Base-by-base conservation (phyloP, 768 basidiomycete species). In the Dacryopinax spathularia region DNA sequence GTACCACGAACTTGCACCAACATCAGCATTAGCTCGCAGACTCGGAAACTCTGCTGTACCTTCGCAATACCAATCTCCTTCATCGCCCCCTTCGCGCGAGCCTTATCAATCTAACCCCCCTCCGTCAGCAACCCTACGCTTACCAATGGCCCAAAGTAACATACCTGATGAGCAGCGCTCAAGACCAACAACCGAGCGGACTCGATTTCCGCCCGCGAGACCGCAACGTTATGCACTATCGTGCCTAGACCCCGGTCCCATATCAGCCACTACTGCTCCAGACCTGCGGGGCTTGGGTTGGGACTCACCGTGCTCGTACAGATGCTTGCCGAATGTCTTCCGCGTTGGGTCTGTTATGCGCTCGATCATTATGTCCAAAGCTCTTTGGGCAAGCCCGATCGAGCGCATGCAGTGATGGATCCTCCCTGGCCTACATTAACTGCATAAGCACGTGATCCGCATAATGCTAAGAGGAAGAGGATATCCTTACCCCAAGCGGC, bases 41-140 rank as follows among this genome's bases (percentile, higher is more conserved):
- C 31, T 61, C 27, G 25, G 34, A 31, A 33, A 43, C 25, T 31
- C 31, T n/a, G 37, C 65, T 73, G 33, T 66, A 89, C 95, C 81
- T 99, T 99, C 43, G 96, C 92, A 65, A 97, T 90, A 25, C 91
- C 94, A 69, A 99, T 98, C 74, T 98, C 96, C 75, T 96, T 95
- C 72, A 97, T 70, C 0, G 96, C 96, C 33, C 91, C 93, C 73
- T 97, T 99, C 1, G 96, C 90, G 66, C 87, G 84, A 69, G 84
- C 78, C 66, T 85, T 87, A 76, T 99, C 96, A 67, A 98, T 92
- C 87, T 93, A 65, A 9, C 2, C 15, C n/a, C n/a, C n/a, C 18
- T 56, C 10, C 18, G 18, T 56, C 25, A 56, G 48, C 48, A 3
- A 22, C 25, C 2, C 25, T 56, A 9, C 10, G n/a, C 33, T 34